Percentiles rank a stretch among this genome's conserved stretches.
These are phyloP conservation scores for Malus hybrid DNA, from an alignment of 331 rosid species.

Conservation along the genomic window DNA sequence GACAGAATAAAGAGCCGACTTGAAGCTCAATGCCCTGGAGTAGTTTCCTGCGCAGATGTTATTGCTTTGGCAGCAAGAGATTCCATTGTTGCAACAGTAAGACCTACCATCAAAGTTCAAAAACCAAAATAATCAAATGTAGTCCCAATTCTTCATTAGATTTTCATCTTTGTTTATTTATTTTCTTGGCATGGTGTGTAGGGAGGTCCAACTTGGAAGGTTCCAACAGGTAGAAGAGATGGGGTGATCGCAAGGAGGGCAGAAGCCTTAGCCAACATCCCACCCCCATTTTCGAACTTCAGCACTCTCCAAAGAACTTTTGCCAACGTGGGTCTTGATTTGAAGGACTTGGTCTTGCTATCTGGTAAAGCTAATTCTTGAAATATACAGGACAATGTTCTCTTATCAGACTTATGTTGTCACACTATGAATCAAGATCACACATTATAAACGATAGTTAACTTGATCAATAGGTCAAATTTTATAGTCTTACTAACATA, in stretches of 20 bases:
- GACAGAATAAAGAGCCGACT: constrained; percentile 59
- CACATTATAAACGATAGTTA: not conserved
- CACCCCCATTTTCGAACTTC: constrained; percentile 57
- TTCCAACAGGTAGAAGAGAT: constrained; percentile 87
- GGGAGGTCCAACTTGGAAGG: constrained; percentile 97
- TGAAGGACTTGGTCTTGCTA: constrained; percentile 66
- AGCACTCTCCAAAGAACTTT: constrained; percentile 44
- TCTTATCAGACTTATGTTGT: not conserved
- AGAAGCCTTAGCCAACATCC: constrained; percentile 37
- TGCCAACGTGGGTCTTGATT: constrained; percentile 49
- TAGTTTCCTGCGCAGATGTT: constrained; percentile 85
- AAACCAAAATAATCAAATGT: not conserved
- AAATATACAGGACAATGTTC: not conserved
- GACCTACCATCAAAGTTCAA: not conserved
- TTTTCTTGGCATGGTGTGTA: constrained; percentile 5
- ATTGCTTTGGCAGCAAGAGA: constrained; percentile 75
- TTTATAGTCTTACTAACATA: no score
- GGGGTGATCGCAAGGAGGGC: constrained; percentile 33
- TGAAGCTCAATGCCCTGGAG: constrained; percentile 80
- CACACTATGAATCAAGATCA: not conserved
- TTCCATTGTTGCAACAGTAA: constrained; percentile 63
- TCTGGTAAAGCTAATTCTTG: constrained; percentile 37
- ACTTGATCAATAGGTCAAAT: no score
- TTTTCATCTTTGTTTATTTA: not conserved
- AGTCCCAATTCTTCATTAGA: not conserved